phyloP scores from a whole-genome alignment of 805 yeast species.

The Saturnispora bothae region DNA sequence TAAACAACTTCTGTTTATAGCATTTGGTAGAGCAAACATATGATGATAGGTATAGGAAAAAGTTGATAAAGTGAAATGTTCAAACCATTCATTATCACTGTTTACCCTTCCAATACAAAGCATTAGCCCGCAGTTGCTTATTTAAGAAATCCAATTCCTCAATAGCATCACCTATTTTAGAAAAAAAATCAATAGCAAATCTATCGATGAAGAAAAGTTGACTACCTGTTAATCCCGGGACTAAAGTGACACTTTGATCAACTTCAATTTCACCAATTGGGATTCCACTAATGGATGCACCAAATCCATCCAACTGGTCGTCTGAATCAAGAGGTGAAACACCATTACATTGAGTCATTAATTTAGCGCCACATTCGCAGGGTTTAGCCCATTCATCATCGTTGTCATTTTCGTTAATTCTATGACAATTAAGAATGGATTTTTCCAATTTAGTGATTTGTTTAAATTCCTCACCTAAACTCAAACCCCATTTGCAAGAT shows the following conservation, averaged over 20 bases:
- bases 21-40: too few relatives aligned
- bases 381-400: slow-evolving; percentile 1
- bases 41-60: too few relatives aligned
- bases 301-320: slow-evolving; percentile 4
- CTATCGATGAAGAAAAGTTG: slow-evolving; percentile 77
- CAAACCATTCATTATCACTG: background rate
- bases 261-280: slow-evolving; percentile 23
- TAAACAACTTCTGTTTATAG: too few relatives aligned
- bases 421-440: slow-evolving; percentile 11
- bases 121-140: slow-evolving; percentile 43
- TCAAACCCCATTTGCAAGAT: slow-evolving; percentile 78
- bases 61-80: too few relatives aligned
- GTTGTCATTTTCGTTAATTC: background rate
- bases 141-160: slow-evolving; percentile 52
- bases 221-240: slow-evolving; percentile 50
- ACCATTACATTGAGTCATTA: slow-evolving; percentile 6
- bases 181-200: slow-evolving; percentile 72
- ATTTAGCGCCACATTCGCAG: slow-evolving; percentile 31
- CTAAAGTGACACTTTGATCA: slow-evolving; percentile 34
- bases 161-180: slow-evolving; percentile 46
- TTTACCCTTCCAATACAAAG: slow-evolving; percentile 40
- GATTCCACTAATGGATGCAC: slow-evolving; percentile 4
- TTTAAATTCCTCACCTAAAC: slow-evolving; percentile 66
- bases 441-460: slow-evolving; percentile 49
- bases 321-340: slow-evolving; percentile 2